phyloP scores from a whole-genome alignment of 1,284 basidiomycete genomes.

The Ustilago crameri region DNA sequence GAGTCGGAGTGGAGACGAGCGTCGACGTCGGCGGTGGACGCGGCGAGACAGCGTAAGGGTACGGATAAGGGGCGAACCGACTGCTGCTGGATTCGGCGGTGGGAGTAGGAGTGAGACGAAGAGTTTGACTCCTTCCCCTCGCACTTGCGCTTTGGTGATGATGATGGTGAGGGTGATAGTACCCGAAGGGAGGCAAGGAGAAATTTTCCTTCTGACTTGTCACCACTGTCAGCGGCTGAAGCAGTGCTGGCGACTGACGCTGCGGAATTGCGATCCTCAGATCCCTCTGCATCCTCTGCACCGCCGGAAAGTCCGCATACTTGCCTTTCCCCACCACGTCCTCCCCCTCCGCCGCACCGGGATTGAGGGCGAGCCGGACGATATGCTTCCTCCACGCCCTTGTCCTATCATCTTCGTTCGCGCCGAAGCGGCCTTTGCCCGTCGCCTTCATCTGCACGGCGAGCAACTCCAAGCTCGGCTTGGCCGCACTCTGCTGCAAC shows the following conservation, averaged over 20 bases:
- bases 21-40: no score
- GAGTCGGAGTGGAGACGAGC: no score
- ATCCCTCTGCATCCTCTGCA: no score
- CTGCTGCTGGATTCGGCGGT: no score
- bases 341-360: not conserved
- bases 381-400: slow-evolving; percentile 36
- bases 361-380: slow-evolving; percentile 31
- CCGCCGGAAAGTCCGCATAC: no score
- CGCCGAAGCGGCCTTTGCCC: slow-evolving; percentile 7
- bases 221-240: slow-evolving; percentile 16
- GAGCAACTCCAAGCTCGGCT: slow-evolving; percentile 8
- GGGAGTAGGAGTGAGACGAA: no score
- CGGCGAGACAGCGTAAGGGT: no score
- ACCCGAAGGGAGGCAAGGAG: not conserved
- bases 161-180: not conserved
- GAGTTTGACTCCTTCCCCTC: not conserved
- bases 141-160: not conserved
- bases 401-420: slow-evolving; percentile 32
- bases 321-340: no score
- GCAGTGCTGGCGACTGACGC: no score
- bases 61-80: no score
- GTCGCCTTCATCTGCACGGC: slow-evolving; percentile 5
- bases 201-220: slow-evolving; percentile 33
- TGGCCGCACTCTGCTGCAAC: not conserved
- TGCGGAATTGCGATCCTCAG: not conserved